Evolutionary conservation across 2,329 filamentous ascomycete species (phyloP).

Genomic region (Didymella lethalis): DNA sequence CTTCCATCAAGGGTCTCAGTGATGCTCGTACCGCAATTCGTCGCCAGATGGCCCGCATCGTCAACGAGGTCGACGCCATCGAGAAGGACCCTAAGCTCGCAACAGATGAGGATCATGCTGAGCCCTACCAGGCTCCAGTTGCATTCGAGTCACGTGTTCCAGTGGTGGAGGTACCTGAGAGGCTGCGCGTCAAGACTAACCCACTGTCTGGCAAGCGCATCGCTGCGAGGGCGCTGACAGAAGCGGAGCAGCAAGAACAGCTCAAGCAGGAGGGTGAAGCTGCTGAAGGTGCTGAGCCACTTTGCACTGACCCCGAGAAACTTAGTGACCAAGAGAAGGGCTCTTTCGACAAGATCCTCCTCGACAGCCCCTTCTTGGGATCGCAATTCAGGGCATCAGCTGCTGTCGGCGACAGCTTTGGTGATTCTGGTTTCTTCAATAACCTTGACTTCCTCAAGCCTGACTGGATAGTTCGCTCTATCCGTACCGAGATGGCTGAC

Average conservation of each 20-base stretch:
- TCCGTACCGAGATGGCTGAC: too few relatives aligned
- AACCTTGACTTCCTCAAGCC: too few relatives aligned
- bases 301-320: too few relatives aligned
- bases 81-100: conserved; percentile 3
- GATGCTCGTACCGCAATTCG: conserved; percentile 3
- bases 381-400: neutral
- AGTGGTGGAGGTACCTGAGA: neutral
- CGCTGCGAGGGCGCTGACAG: too few relatives aligned
- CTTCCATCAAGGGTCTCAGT: conserved; percentile 11
- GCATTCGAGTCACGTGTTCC: conserved; percentile 1
- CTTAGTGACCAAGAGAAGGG: neutral
- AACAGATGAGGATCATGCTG: conserved; percentile 3
- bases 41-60: conserved; percentile 10
- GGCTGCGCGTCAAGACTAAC: neutral
- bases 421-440: too few relatives aligned
- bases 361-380: too few relatives aligned
- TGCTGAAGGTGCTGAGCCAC: too few relatives aligned
- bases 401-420: conserved; percentile 1
- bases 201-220: neutral
- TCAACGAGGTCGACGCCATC: conserved; percentile 11
- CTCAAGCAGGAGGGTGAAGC: neutral
- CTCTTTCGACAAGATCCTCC: too few relatives aligned
- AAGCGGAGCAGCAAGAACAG: neutral
- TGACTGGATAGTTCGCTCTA: too few relatives aligned
- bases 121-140: neutral